These are phyloP conservation scores for Fusarium metavorans DNA, from an alignment of 2,329 filamentous ascomycete species.

Conservation along the genomic window DNA sequence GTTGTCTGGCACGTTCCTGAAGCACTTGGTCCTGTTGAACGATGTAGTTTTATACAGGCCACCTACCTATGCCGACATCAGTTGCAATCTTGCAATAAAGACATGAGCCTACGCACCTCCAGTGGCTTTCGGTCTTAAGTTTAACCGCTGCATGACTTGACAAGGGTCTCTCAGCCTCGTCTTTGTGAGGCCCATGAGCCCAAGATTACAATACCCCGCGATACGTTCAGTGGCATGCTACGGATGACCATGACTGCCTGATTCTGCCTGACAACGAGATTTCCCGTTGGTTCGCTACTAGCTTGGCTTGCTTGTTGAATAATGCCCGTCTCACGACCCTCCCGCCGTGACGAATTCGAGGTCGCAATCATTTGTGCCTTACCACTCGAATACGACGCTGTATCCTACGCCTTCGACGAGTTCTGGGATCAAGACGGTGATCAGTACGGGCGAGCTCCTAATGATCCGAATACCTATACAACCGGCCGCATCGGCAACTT, in stretches of 20 bases:
- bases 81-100: neutral
- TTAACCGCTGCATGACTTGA: neutral
- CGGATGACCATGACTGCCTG: neutral
- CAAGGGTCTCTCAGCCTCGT: neutral
- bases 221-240: neutral
- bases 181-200: neutral
- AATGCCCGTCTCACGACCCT: neutral
- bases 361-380: constrained; percentile 42
- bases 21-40: neutral
- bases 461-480: constrained; percentile 46
- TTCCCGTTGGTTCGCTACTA: neutral
- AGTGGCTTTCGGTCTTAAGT: neutral
- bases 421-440: constrained; percentile 8
- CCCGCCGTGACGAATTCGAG: neutral
- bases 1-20: neutral
- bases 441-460: constrained; percentile 31
- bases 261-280: neutral
- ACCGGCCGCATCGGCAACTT: constrained; percentile 45
- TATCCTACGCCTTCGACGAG: constrained; percentile 39
- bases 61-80: neutral
- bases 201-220: neutral
- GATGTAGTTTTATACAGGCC: too few species aligned
- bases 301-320: neutral
- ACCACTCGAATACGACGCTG: constrained; percentile 42
- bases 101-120: neutral